Evolutionary conservation across 2,329 filamentous ascomycete species (phyloP).

Genomic region (Colletotrichum sp.): DNA sequence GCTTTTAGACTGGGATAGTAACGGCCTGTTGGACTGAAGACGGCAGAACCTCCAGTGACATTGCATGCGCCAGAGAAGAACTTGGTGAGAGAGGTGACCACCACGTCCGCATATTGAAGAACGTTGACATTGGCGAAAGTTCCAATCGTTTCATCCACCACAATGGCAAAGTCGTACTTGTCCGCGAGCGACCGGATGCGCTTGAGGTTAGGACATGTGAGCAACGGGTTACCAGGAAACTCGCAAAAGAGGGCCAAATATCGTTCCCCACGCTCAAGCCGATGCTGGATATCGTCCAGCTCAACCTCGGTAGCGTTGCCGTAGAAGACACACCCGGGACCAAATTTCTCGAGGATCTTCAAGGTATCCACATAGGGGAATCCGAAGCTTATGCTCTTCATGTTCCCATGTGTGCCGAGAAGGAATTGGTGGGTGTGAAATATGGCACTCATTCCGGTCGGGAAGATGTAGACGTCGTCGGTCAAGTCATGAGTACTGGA

Average conservation of each 20-base stretch:
- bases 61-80: slow-evolving; percentile 97
- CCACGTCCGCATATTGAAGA: slow-evolving; percentile 84
- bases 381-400: slow-evolving; percentile 86
- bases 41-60: slow-evolving; percentile 88
- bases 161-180: slow-evolving; percentile 84
- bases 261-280: slow-evolving; percentile 73
- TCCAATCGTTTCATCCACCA: slow-evolving; percentile 95
- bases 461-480: slow-evolving; percentile 86
- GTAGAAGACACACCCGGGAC: slow-evolving; percentile 86
- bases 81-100: slow-evolving; percentile 95
- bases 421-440: slow-evolving; percentile 84
- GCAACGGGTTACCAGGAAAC: slow-evolving; percentile 90
- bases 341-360: slow-evolving; percentile 94
- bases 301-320: slow-evolving; percentile 79
- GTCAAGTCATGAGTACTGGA: background rate
- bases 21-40: slow-evolving; percentile 68
- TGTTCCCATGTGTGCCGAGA: slow-evolving; percentile 63
- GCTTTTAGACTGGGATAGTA: slow-evolving; percentile 75
- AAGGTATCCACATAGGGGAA: slow-evolving; percentile 97
- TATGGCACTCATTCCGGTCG: slow-evolving; percentile 93
- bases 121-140: slow-evolving; percentile 97
- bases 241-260: slow-evolving; percentile 91
- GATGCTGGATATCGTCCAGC: slow-evolving; percentile 79
- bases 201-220: slow-evolving; percentile 81
- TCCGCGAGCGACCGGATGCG: slow-evolving; percentile 82